Percentiles rank a stretch among this genome's conserved stretches.
Conservation (phyloP, 1,284 basidiomycete species). For the Ceratobasidium sp. region DNA sequence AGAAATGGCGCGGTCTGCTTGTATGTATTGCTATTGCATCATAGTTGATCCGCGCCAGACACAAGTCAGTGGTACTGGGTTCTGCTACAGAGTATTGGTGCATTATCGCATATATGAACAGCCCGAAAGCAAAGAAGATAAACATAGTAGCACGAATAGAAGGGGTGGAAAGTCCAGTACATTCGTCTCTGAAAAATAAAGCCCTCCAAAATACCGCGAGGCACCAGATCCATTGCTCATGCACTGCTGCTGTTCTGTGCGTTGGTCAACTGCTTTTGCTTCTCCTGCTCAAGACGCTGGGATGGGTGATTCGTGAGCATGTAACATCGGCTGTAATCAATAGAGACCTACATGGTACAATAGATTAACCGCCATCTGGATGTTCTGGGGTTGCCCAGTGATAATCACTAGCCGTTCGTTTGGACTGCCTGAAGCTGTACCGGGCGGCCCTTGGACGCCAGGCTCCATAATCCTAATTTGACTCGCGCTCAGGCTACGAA, state of each 20-base stretch:
- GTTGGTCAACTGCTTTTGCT: conserved; percentile 72
- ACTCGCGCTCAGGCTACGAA: conserved; percentile 92
- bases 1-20: conserved; percentile 41
- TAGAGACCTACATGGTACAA: conserved; percentile 58
- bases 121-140: conserved; percentile 19
- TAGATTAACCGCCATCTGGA: conserved; percentile 96
- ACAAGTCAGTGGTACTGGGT: background rate
- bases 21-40: background rate
- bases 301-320: conserved; percentile 41
- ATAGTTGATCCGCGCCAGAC: background rate
- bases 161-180: conserved; percentile 15
- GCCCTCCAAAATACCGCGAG: background rate
- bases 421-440: conserved; percentile 72
- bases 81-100: background rate
- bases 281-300: conserved; percentile 88
- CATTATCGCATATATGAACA: conserved; percentile 29
- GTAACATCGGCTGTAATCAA: conserved; percentile 10
- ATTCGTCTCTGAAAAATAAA: conserved; percentile 19
- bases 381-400: conserved; percentile 92
- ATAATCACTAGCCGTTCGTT: conserved; percentile 94
- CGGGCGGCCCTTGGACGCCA: conserved; percentile 71
- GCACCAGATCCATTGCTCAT: background rate
- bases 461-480: conserved; percentile 99
- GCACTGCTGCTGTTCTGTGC: conserved; percentile 40
- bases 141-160: conserved; percentile 34